A percentile compares a stretch with the other conserved stretches of the same genome.
Conservation (phyloP, 106 monocot species). For the Platanthera guangdongensis region DNA sequence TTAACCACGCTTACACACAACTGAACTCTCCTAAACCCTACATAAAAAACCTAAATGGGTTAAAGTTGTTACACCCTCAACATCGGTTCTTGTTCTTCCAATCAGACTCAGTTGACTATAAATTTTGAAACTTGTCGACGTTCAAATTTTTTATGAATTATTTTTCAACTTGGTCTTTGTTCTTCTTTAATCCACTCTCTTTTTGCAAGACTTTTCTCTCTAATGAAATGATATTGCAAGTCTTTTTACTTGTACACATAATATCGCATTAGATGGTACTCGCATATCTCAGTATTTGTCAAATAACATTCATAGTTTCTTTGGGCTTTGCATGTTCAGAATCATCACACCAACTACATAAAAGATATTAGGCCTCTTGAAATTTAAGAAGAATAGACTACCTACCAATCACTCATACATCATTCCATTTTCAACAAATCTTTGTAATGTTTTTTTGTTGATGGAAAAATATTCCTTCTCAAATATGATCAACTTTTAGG, state of each 20-base stretch:
- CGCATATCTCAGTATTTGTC: background rate
- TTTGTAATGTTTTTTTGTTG: background rate
- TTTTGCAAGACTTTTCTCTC: slow-evolving; percentile 1
- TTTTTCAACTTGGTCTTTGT: background rate
- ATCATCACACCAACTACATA: background rate
- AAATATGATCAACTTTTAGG: background rate
- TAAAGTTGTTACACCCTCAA: background rate
- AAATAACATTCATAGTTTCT: background rate
- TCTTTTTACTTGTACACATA: background rate
- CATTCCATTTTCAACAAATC: background rate
- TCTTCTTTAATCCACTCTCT: background rate
- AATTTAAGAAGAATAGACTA: background rate
- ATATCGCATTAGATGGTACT: background rate
- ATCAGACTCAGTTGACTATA: background rate
- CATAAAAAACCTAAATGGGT: too few species aligned
- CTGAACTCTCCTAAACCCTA: too few species aligned
- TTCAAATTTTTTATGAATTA: background rate
- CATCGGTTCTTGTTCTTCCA: background rate
- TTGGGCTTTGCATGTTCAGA: background rate
- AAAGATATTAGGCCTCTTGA: background rate
- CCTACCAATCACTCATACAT: slow-evolving; percentile 7
- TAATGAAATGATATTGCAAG: background rate
- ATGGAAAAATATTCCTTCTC: background rate
- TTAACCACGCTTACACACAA: too few species aligned
- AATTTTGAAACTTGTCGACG: background rate